Conservation (phyloP, 176 grass and related monocot species). For the Aegilops sharonensis region DNA sequence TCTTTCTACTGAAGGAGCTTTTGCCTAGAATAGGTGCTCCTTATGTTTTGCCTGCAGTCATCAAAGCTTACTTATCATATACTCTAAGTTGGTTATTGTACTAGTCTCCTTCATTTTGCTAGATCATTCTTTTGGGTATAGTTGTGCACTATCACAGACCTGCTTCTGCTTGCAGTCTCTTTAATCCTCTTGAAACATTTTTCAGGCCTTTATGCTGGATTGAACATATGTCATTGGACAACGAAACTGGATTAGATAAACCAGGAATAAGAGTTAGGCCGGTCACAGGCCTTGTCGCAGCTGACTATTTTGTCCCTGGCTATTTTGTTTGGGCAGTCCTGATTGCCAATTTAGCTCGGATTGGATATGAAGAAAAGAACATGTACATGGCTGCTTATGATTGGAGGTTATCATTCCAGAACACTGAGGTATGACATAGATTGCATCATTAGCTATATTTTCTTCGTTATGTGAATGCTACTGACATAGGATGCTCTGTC, state of each 20-base stretch:
- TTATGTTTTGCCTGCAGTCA: conserved; percentile 16
- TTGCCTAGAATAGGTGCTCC: not conserved
- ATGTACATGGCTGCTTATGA: conserved; percentile 99
- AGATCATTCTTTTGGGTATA: not conserved
- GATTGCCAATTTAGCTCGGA: conserved; percentile 96
- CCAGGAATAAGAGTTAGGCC: conserved; percentile 85
- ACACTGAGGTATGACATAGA: conserved; percentile 42
- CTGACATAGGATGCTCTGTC: not conserved
- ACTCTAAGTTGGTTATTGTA: not conserved
- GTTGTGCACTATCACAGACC: not conserved
- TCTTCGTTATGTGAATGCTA: not conserved
- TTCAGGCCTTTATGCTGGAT: conserved; percentile 95
- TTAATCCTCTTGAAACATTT: conserved; percentile 28
- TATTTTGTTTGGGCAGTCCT: conserved; percentile 99
- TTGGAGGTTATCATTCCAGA: conserved; percentile 98
- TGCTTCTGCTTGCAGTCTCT: not conserved
- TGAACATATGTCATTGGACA: conserved; percentile 98
- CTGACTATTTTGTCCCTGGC: conserved; percentile 98
- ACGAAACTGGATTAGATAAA: conserved; percentile 96
- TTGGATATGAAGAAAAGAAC: conserved; percentile 98
- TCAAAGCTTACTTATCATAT: not conserved
- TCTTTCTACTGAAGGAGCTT: not conserved
- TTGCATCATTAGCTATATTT: conserved; percentile 17
- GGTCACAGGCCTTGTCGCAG: conserved; percentile 89
- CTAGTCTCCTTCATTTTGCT: conserved; percentile 21